Evolutionary conservation across 2,329 filamentous ascomycete species (phyloP), one percentile per base, ranked within the genome.

Genomic region (Aspergillus spinulosporus): DNA sequence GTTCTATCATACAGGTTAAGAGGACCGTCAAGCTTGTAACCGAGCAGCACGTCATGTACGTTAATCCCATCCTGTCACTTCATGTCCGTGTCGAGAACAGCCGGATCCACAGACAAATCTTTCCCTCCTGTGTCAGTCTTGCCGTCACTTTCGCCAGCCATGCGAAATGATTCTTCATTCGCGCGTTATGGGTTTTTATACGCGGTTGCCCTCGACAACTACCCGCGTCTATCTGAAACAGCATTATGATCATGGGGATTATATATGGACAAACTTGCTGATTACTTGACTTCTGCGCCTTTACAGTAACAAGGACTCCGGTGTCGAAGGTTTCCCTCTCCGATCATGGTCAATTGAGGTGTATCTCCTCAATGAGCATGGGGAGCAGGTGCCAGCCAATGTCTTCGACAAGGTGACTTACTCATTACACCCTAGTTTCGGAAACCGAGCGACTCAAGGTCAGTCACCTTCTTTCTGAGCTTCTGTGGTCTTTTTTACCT

Each of bases 391-490:
- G 50, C 84, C 89, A 6, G 92, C 93, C 52, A 90, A 80, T 64
- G 84, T 92, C 74, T 97, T 97, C 78, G 90, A 91, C 71, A 96
- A 96, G 79, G 93, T 89, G 42, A 88, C 88, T 54, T 99, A 97
- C 79, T 89, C 90, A 69, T 84, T 99, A 31, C 94, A 99, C 75
- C 93, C 94, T 34, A 94, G 91, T 49, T 99, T 99, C 74, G 89
- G 88, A 52, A 89, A 92, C 67, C 88, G 81, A 46, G 75, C 90
- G 12, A 84, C 84, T 51, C 93, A 97, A 78, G 88, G 92, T 96
- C 82, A 66, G 88, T 80, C 37, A 21, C 21, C 21, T 21, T 21
- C 21, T 21, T 21, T 21, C 21, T 21, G 21, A 21, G 21, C 37
- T 15, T 39, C 26, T 56, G 26, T 15, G 12, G 28, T 42, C n/a